Evolutionary conservation across 2,329 filamentous ascomycete species (phyloP).

Genomic region (Fusarium foetens): DNA sequence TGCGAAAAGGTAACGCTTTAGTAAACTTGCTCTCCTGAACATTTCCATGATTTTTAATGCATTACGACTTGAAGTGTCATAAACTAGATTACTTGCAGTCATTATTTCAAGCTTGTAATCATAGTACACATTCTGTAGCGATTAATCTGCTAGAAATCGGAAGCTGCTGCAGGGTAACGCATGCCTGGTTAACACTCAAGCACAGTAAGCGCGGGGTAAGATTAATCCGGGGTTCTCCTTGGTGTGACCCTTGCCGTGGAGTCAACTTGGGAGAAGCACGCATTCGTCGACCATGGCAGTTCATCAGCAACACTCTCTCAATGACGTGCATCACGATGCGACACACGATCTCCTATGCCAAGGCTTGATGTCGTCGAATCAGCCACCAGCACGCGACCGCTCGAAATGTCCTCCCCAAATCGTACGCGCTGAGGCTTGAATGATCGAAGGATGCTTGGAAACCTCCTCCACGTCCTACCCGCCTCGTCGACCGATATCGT

Average conservation of each 20-base stretch:
- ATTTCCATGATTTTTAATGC: no score
- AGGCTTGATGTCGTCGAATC: fast-evolving
- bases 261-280: no score
- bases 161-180: neutral
- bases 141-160: fast-evolving
- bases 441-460: fast-evolving
- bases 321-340: neutral
- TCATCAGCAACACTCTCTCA: neutral
- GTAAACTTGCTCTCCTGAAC: no score
- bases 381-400: fast-evolving
- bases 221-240: neutral
- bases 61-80: no score
- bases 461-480: fast-evolving
- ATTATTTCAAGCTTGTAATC: neutral
- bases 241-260: fast-evolving
- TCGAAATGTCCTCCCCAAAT: fast-evolving
- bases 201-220: neutral
- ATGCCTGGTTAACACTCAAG: no score
- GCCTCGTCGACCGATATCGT: fast-evolving
- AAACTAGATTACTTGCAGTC: no score
- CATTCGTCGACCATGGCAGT: fast-evolving
- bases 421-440: fast-evolving
- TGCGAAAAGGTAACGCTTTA: no score
- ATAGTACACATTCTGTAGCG: fast-evolving
- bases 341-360: fast-evolving